phyloP scores from a whole-genome alignment of 345 rosid species.

The Tarenaya hassleriana region DNA sequence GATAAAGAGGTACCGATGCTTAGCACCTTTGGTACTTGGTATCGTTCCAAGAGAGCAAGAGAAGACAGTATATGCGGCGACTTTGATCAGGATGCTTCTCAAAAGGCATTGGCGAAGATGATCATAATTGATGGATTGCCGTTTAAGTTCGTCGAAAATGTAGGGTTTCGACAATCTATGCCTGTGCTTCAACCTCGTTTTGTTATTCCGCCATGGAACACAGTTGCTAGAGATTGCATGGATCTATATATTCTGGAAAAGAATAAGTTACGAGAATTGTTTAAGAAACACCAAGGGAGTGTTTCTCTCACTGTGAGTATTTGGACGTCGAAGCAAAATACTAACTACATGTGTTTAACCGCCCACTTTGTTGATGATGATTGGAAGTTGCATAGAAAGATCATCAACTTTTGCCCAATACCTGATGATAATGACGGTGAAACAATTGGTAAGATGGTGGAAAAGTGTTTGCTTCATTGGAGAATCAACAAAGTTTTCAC shows the following conservation, averaged over 20 bases:
- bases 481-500: conserved; percentile 17
- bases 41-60: too few relatives aligned
- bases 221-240: background rate
- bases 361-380: conserved; percentile 1
- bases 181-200: conserved; percentile 2
- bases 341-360: conserved; percentile 5
- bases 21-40: too few relatives aligned
- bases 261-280: background rate
- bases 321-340: conserved; percentile 2
- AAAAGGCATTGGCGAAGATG: background rate
- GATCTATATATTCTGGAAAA: background rate
- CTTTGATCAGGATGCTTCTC: background rate
- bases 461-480: conserved; percentile 19
- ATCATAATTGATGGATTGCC: conserved; percentile 6
- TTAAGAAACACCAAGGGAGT: conserved; percentile 4
- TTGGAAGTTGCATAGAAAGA: background rate
- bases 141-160: background rate
- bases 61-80: too few relatives aligned
- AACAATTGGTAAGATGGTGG: conserved; percentile 12
- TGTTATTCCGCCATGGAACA: background rate
- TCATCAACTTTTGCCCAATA: conserved; percentile 4
- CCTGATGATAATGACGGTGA: conserved; percentile 1
- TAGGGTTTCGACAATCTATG: background rate
- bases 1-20: too few relatives aligned
- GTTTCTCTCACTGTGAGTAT: conserved; percentile 3